Evolutionary conservation across 2,329 filamentous ascomycete species (phyloP), one percentile per base, ranked within the genome.

Genomic region (Blastomyces parvus): DNA sequence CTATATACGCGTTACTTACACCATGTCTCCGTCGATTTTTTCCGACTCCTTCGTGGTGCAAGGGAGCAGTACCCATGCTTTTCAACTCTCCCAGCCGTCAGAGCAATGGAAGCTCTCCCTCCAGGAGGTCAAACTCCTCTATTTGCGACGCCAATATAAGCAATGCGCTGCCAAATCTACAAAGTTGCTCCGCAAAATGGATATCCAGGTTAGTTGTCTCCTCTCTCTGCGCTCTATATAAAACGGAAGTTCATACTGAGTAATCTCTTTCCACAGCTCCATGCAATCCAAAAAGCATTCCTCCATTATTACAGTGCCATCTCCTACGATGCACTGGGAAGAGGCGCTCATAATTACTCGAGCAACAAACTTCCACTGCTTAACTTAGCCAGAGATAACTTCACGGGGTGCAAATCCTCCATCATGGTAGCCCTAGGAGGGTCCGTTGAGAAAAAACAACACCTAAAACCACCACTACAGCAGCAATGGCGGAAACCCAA

Each of bases 301-400:
- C 72, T 82, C 48, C 73, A 74, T 64, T 80, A 81, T 68, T 81
- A 82, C 69, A 72, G 73, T 11, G 81, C 76, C 2, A 70, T 79
- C 11, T 78, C 74, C 33, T 77, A 79, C 64, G 80, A 82, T 63
- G 73, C 74, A 3, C 72, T 81, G n/a, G 80, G 78, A 2, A 74
- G 77, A 11, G 67, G 73, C 38, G 77, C 80, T 60, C 79, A 81
- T 62, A 72, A 77, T n/a, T 76, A 77, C 66, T 81, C 80, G 1
- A 68, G 67, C 27, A 75, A 75, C 48, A 82, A 81, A 66, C 40
- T 81, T 7, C 70, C 74, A 0, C 69, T 76, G 14, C 72, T 81
- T 52, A 68, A 73, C 14, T 67, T 72, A 30, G 78, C 80, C 0
- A 71, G 77, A 66, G 70, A 76, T 50, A 73, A 70, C 52, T 81